Conservation (phyloP, 1,284 basidiomycete genomes). For the Trametes versicolor region DNA sequence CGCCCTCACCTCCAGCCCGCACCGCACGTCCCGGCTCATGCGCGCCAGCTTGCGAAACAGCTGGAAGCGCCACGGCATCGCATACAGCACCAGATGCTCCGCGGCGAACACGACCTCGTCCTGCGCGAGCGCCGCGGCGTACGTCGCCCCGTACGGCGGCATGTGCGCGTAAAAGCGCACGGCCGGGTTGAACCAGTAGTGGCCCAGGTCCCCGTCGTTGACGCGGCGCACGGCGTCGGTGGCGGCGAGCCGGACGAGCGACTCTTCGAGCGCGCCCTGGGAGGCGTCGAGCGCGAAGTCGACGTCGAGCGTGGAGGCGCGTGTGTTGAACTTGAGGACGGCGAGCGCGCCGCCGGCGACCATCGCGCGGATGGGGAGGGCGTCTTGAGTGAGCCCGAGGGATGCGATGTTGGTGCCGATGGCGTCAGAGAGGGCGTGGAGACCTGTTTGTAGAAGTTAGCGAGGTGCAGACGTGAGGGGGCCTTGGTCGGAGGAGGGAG, state of each 20-base stretch:
- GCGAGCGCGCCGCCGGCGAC: constrained; percentile 4
- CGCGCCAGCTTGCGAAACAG: constrained; percentile 7
- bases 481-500: not conserved
- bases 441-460: not conserved
- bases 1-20: constrained; percentile 1
- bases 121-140: not conserved
- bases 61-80: constrained; percentile 1
- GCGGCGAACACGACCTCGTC: not conserved
- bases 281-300: not conserved
- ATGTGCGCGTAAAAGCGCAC: not conserved
- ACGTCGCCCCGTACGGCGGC: not conserved
- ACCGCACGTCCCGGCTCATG: not conserved
- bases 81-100: not conserved
- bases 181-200: constrained; percentile 7
- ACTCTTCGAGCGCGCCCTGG: not conserved
- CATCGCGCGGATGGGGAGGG: constrained; percentile 1
- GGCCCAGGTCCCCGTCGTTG: not conserved
- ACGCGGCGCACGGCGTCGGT: not conserved
- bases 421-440: not conserved
- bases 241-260: not conserved
- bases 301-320: constrained; percentile 1
- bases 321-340: not conserved
- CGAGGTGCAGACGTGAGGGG: not conserved
- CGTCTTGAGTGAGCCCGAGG: not conserved
- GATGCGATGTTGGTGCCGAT: not conserved